Base-by-base conservation (phyloP, 148 eudicot genomes). In the Cornus controversa region DNA sequence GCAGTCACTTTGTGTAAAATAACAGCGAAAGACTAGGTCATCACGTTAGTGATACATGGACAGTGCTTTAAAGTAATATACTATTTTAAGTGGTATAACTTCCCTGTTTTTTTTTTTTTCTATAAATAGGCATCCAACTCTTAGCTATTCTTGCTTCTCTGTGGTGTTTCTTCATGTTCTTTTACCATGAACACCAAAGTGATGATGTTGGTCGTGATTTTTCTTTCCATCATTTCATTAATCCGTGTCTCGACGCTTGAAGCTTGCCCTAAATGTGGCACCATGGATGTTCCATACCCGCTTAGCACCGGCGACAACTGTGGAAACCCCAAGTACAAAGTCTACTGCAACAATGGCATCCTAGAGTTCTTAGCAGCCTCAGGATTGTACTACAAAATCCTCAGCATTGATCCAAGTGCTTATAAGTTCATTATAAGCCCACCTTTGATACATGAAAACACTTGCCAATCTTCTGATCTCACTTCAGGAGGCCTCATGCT, bases 381-480 rank as follows among this genome's bases (percentile, higher is more conserved):
- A 10, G 78, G 80, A 29, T 64, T 82, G 34, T 31, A 73, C 81
- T 78, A 82, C 58, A 69, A 70, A 74, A 54, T 82, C 81, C 85
- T 78, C 42, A 78, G 71, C 72, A 74, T 74, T 14, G 53, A 78
- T 72, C 79, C 81, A 14, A 47, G 25, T 24, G 23, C 74, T 31
- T 40, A 47, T 9, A 78, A 69, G 74, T 72, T 82, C 72, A 37
- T 78, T 8, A 70, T 82, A 65, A 65, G 66, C 36, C 85, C 85
- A 42, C 67, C 85, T 47, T 22, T 0, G 3, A 70, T 82, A 4
- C 24, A 27, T 0, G 36, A 37, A 53, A 50, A 66, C 75, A 74
- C 80, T n/a, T 82, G 85, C 23, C 75, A 74, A 24, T 74, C 85
- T 53, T 36, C 81, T 16, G 81, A 82, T 82, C 78, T 82, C 67